Conservation (phyloP, 164 flowering plant species). For the Vitis rupestris region DNA sequence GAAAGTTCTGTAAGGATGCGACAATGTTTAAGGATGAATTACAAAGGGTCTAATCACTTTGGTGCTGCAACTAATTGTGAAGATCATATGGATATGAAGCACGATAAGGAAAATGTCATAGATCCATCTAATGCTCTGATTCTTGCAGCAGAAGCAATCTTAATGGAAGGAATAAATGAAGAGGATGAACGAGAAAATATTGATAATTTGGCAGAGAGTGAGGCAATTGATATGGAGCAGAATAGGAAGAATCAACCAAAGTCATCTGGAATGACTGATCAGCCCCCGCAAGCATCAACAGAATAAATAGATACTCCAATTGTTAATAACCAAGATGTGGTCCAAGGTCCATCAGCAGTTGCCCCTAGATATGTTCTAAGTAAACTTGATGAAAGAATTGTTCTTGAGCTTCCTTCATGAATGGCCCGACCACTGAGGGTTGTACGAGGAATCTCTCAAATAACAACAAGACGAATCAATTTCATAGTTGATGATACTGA, state of each 20-base stretch:
- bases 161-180: conserved; percentile 57
- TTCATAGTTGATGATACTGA: conserved; percentile 71
- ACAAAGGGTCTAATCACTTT: conserved; percentile 75
- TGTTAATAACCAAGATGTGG: conserved; percentile 37
- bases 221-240: too few species aligned
- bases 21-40: conserved; percentile 71
- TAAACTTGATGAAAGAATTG: conserved; percentile 87
- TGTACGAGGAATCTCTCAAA: conserved; percentile 83
- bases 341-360: conserved; percentile 48
- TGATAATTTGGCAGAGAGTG: too few species aligned
- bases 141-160: conserved; percentile 81
- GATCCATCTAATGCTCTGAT: conserved; percentile 64
- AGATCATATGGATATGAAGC: conserved; percentile 41
- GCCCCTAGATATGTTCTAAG: conserved; percentile 88
- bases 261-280: conserved; percentile 38
- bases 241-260: too few species aligned
- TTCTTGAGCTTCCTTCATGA: conserved; percentile 86
- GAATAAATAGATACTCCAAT: conserved; percentile 40
- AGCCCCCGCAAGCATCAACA: conserved; percentile 21
- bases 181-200: too few species aligned
- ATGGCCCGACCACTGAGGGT: conserved; percentile 88
- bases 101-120: conserved; percentile 32
- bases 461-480: conserved; percentile 84
- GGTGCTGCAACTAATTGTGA: conserved; percentile 94
- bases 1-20: conserved; percentile 97